Conservation (phyloP, 2,329 filamentous ascomycete genomes). For the Colletotrichum sp. region DNA sequence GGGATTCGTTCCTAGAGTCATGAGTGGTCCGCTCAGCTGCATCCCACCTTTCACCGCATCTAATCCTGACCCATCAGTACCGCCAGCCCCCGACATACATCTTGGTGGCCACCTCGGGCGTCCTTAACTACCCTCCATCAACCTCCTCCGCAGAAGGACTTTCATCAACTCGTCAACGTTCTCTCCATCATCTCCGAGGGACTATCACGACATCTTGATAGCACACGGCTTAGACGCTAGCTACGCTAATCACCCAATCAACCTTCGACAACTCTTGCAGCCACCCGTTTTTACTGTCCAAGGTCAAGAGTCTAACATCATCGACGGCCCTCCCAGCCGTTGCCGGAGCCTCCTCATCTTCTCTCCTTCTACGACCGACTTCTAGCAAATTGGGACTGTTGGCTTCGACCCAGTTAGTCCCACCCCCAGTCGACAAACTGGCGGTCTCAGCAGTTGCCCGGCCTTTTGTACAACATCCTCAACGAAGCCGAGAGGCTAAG, state of each 20-base stretch:
- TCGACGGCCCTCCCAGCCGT: background rate
- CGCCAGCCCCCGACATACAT: background rate
- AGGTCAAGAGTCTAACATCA: background rate
- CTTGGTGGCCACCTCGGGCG: background rate
- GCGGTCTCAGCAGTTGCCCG: constrained; percentile 21
- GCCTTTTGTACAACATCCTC: constrained; percentile 20
- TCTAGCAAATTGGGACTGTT: constrained; percentile 19
- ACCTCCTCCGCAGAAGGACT: background rate
- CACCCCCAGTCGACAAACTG: constrained; percentile 20
- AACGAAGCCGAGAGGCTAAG: constrained; percentile 21
- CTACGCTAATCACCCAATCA: background rate
- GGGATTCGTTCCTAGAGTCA: background rate
- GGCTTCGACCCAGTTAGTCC: constrained; percentile 23
- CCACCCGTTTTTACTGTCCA: background rate
- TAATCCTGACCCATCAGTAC: constrained; percentile 12
- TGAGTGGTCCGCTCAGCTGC: constrained; percentile 16
- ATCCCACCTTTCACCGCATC: constrained; percentile 16
- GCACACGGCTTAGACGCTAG: background rate
- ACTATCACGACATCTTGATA: background rate
- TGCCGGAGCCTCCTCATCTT: background rate
- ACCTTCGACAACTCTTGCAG: background rate
- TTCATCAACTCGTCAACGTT: background rate
- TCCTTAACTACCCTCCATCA: background rate
- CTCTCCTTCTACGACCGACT: background rate
- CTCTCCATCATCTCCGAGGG: background rate